Percentiles rank a stretch among this genome's conserved stretches.
Conservation (phyloP, 306 rosid species). For the Ceratonia siliqua region DNA sequence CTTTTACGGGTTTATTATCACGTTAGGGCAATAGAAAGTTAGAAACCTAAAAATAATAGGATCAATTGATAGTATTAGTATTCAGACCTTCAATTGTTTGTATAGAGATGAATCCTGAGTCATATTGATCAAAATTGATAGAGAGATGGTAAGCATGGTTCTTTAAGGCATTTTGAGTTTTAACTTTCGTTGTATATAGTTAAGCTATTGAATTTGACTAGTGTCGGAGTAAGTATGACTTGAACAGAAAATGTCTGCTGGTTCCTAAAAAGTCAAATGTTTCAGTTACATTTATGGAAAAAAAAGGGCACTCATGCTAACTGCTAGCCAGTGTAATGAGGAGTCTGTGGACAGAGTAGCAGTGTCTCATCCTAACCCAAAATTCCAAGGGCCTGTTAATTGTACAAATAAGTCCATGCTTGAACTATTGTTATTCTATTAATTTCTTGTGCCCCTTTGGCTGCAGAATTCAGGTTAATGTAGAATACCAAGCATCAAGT, state of each 20-base stretch:
- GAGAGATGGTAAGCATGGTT: slow-evolving; percentile 1
- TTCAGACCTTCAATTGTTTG: not conserved
- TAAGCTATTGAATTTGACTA: not conserved
- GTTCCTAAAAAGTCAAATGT: not conserved
- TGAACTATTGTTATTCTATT: not conserved
- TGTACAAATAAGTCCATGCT: not conserved
- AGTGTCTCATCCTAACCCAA: not conserved
- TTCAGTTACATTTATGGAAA: not conserved
- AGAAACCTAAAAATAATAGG: not conserved
- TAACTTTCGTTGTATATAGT: not conserved
- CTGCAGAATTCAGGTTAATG: not conserved
- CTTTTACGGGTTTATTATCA: not conserved
- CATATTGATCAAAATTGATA: not conserved
- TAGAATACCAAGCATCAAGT: not conserved
- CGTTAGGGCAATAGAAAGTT: not conserved
- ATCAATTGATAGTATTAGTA: not conserved
- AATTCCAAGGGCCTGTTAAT: not conserved
- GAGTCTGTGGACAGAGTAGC: slow-evolving; percentile 1
- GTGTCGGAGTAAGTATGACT: not conserved
- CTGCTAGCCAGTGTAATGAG: not conserved
- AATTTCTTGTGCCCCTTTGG: not conserved
- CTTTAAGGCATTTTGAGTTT: not conserved
- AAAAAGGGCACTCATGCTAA: not conserved
- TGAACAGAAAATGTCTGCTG: not conserved
- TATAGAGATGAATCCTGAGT: not conserved